These are phyloP conservation scores for Crithidia expoeki DNA, from an alignment of 208 protist genomes.

Conservation along the genomic window DNA sequence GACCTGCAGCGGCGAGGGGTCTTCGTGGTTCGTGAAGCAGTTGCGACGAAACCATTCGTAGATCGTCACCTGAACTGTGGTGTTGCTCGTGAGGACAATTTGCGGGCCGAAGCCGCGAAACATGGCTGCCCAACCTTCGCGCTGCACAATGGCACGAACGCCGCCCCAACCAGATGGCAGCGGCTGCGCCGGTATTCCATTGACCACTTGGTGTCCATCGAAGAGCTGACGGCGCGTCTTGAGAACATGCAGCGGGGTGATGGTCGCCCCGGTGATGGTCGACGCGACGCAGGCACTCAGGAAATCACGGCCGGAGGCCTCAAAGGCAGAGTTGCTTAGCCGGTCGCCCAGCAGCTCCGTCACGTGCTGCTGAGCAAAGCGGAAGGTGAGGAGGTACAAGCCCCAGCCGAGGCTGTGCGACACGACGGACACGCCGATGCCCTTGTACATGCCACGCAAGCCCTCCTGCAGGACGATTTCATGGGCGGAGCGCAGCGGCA, in stretches of 20 bases:
- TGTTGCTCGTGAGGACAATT: constrained; percentile 77
- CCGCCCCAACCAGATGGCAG: constrained; percentile 24
- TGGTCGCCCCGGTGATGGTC: constrained; percentile 56
- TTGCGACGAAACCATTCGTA: constrained; percentile 82
- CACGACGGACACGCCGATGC: constrained; percentile 68
- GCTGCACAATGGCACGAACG: constrained; percentile 44
- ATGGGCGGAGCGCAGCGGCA: constrained; percentile 47
- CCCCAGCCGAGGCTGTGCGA: constrained; percentile 83
- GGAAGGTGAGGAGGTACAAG: constrained; percentile 78
- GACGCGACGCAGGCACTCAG: constrained; percentile 68
- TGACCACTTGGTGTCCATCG: constrained; percentile 35
- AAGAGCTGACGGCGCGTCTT: constrained; percentile 84
- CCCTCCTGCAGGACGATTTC: constrained; percentile 72
- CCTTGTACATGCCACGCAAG: constrained; percentile 77
- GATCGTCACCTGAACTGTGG: constrained; percentile 81
- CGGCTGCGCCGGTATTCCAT: constrained; percentile 16
- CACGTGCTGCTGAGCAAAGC: constrained; percentile 54
- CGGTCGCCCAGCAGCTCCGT: constrained; percentile 29
- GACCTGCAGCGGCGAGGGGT: constrained; percentile 67
- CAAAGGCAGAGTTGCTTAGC: constrained; percentile 9
- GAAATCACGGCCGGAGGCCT: constrained; percentile 48
- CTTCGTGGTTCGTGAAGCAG: constrained; percentile 56
- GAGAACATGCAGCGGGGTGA: constrained; percentile 80
- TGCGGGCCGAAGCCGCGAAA: constrained; percentile 76
- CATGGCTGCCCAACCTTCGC: constrained; percentile 69